Percentiles rank a stretch among this genome's conserved stretches.
phyloP scores from a whole-genome alignment of 495 filamentous ascomycete genomes.

The Hapsidospora chrysogenum region DNA sequence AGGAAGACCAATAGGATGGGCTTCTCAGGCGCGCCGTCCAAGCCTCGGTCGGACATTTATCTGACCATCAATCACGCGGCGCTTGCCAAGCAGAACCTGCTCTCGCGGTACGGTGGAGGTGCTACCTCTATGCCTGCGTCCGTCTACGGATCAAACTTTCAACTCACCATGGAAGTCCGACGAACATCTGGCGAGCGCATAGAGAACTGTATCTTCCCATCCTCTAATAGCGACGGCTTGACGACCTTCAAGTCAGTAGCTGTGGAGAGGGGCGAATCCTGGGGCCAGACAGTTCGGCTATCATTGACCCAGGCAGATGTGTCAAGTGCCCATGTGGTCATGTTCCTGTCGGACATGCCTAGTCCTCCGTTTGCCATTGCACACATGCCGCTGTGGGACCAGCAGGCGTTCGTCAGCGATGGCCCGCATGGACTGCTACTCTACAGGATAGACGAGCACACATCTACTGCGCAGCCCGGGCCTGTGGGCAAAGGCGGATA shows the following conservation, averaged over 20 bases:
- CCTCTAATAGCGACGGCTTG: constrained; percentile 54
- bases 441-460: constrained; percentile 82
- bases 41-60: constrained; percentile 85
- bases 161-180: constrained; percentile 79
- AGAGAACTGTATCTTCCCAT: constrained; percentile 71
- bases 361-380: constrained; percentile 76
- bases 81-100: constrained; percentile 56
- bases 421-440: constrained; percentile 66
- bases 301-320: constrained; percentile 69
- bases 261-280: constrained; percentile 56
- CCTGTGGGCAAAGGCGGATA: constrained; percentile 62
- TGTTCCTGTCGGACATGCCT: constrained; percentile 73
- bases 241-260: constrained; percentile 83
- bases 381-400: constrained; percentile 88
- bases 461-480: constrained; percentile 32
- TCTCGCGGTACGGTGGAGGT: constrained; percentile 66
- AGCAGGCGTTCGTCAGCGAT: constrained; percentile 80
- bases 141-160: constrained; percentile 54
- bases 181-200: constrained; percentile 61
- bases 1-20: constrained; percentile 71
- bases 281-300: constrained; percentile 78
- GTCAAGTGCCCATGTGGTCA: constrained; percentile 67
- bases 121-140: constrained; percentile 47
- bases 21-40: constrained; percentile 85
- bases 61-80: constrained; percentile 62